phyloP scores from a whole-genome alignment of 805 yeast species.

The Pichia deserticola region DNA sequence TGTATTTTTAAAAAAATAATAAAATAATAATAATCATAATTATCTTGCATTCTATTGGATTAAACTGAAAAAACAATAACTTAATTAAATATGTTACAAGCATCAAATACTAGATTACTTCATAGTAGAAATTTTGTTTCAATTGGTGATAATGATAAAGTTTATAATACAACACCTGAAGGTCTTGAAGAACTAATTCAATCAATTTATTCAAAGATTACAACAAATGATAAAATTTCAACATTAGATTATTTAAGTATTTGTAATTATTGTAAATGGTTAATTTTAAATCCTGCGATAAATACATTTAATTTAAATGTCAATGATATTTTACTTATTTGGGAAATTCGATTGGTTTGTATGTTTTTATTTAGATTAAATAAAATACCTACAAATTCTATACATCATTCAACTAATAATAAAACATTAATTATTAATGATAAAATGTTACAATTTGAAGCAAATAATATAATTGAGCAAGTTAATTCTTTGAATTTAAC shows the following conservation, averaged over 20 bases:
- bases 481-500: conserved; percentile 15
- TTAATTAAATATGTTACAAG: conserved; percentile 1
- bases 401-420: too few species aligned
- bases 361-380: conserved; percentile 13
- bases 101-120: conserved; percentile 4
- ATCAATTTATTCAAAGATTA: background rate
- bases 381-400: background rate
- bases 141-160: conserved; percentile 2
- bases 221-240: background rate
- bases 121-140: conserved; percentile 6
- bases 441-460: conserved; percentile 23
- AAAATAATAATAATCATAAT: too few species aligned
- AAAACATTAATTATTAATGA: conserved; percentile 16
- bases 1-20: too few species aligned
- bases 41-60: too few species aligned
- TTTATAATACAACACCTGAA: conserved; percentile 3
- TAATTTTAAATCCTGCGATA: conserved; percentile 20
- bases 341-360: conserved; percentile 28
- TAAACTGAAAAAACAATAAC: too few species aligned
- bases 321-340: conserved; percentile 36
- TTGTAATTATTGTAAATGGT: conserved; percentile 23
- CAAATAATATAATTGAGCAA: conserved; percentile 22
- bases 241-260: conserved; percentile 15
- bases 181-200: conserved; percentile 1
- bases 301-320: conserved; percentile 12